A percentile compares a stretch with the other conserved stretches of the same genome.
phyloP scores from a whole-genome alignment of 768 basidiomycete genomes.

The Hypholoma fasciculare region DNA sequence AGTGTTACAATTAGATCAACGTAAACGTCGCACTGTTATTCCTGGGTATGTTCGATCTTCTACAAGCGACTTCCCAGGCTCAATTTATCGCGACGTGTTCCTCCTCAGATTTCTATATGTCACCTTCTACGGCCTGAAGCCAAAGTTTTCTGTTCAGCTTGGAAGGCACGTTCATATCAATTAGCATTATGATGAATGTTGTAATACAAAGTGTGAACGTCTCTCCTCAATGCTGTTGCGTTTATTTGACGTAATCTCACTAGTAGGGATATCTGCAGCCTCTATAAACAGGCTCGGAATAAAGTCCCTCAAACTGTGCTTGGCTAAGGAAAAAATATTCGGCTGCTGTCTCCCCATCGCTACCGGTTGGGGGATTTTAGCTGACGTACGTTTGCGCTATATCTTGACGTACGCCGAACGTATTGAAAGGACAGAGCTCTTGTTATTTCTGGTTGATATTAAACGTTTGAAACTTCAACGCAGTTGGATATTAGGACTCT shows the following conservation, averaged over 20 bases:
- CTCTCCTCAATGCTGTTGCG: background rate
- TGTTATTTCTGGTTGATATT: too few species aligned
- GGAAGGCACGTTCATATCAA: slow-evolving; percentile 32
- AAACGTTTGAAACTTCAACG: too few species aligned
- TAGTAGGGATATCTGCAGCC: background rate
- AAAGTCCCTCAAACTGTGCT: too few species aligned
- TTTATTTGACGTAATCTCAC: background rate
- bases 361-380: too few species aligned
- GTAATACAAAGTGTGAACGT: background rate
- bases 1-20: slow-evolving; percentile 20
- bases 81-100: background rate
- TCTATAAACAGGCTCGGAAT: too few species aligned
- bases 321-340: too few species aligned
- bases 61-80: background rate
- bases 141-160: slow-evolving; percentile 30
- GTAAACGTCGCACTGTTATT: slow-evolving; percentile 30
- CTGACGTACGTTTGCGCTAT: too few species aligned
- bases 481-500: too few species aligned
- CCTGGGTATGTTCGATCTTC: slow-evolving; percentile 25
- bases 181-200: background rate
- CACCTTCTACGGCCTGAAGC: slow-evolving; percentile 29
- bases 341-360: too few species aligned
- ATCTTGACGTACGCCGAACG: too few species aligned
- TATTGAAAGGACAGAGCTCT: too few species aligned
- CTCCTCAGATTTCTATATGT: slow-evolving; percentile 32